Evolutionary conservation across 2,329 filamentous ascomycete genomes (phyloP), one percentile per base, ranked within the genome.

Genomic region (Stachybotrys chartarum): DNA sequence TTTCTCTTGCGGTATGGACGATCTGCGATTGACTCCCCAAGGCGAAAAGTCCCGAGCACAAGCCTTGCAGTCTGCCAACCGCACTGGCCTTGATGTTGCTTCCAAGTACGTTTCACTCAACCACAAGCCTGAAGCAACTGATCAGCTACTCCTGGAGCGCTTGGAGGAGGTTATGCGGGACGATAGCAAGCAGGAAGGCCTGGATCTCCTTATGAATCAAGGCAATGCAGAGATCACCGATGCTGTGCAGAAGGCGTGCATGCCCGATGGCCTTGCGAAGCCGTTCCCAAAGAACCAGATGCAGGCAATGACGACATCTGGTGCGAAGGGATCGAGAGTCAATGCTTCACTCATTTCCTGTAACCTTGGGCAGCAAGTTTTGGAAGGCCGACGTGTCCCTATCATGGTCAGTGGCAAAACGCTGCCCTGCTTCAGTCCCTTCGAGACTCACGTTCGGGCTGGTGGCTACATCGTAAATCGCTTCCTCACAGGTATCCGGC

Each of bases 381-480:
- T 99, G 64, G 94, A 99, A 79, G 92, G 94, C 67, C 85, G 93
- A 56, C 84, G 94, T 75, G 95, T 99, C 17, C 94, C 94, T 11
- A 79, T 96, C 55, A 99, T 99, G 94, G 91, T 97, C 61, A 97
- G 92, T 72, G 94, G 94, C 59, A 99, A 97, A 77, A 91, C 93
- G 5, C 70, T 99, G 56, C 94, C 94, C 6, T 97, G 92, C 66
- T 99, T 97, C 75, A 88, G 85, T 65, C 89, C 92, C 1, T 97
- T 88, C 65, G 94, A 99, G 63, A 93, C 92, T 1, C 85, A 91
- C 61, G 82, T 96, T 7, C 82, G 91, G 63, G 94, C 94, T 53
- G 92, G 92, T 65, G 94, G 94, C 17, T 99, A 96, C 72, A 90
- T 99, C 60, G 88, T 90, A 52, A 91, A 95, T 67, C 91, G 94